These are phyloP conservation scores for Apiosordaria backusii DNA, from an alignment of 495 filamentous ascomycete genomes.

Conservation along the genomic window DNA sequence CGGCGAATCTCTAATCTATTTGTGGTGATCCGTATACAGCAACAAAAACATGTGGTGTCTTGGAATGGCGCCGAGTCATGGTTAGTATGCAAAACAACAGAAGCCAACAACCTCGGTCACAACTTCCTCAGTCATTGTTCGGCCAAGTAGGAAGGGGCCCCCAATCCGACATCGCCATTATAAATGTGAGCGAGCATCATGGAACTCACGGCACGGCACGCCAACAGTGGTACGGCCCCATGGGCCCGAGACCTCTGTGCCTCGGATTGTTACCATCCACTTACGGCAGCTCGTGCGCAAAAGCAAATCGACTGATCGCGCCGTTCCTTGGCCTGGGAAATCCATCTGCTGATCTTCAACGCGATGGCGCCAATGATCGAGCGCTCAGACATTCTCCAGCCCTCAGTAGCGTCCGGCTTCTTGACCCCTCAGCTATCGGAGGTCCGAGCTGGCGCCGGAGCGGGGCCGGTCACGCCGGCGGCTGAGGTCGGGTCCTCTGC, in stretches of 20 bases:
- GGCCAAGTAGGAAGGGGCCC: neutral
- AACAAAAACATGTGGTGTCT: neutral
- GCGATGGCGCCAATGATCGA: neutral
- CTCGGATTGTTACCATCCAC: slow-evolving; percentile 2
- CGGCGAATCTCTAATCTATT: neutral
- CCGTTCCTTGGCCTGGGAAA: neutral
- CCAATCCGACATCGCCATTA: neutral
- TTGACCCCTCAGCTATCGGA: neutral
- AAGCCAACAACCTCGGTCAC: neutral
- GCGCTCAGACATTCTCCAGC: neutral
- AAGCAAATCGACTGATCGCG: neutral
- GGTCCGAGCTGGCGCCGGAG: neutral
- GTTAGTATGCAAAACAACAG: neutral
- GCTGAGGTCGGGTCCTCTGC: neutral
- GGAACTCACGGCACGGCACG: neutral
- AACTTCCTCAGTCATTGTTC: neutral
- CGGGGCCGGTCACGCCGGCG: neutral
- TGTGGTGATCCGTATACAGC: neutral
- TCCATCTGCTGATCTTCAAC: neutral
- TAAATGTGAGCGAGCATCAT: neutral
- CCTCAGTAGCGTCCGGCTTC: neutral
- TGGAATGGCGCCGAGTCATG: neutral
- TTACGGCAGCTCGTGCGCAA: neutral
- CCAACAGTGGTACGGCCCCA: neutral
- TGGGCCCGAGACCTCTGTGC: neutral